phyloP scores from a whole-genome alignment of 164 flowering plant genomes.

The Liquidambar formosana region DNA sequence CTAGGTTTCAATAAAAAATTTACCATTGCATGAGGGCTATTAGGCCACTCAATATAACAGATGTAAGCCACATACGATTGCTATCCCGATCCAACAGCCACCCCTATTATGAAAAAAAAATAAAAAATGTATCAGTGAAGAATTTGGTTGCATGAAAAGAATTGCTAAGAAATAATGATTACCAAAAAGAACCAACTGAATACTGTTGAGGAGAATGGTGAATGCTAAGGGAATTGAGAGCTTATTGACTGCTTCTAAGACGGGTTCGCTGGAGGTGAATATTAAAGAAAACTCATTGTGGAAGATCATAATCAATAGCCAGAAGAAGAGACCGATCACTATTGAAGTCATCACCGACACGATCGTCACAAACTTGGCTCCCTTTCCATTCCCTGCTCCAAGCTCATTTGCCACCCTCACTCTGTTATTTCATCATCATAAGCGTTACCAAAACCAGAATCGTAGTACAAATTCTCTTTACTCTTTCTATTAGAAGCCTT shows the following conservation, averaged over 20 bases:
- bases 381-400: no score
- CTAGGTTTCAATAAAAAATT: no score
- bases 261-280: constrained; percentile 47
- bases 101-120: no score
- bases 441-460: no score
- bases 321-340: constrained; percentile 54
- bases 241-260: constrained; percentile 41
- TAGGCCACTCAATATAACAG: no score
- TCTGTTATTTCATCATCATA: no score
- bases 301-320: constrained; percentile 38
- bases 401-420: constrained; percentile 74
- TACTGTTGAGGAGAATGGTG: constrained; percentile 63
- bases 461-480: no score
- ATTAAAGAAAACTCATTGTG: constrained; percentile 41
- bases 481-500: no score
- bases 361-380: no score
- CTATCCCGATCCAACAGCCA: constrained; percentile 85
- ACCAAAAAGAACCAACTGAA: constrained; percentile 81
- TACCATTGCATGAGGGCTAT: no score
- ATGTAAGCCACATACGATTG: constrained; percentile 63
- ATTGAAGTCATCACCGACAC: constrained; percentile 46
- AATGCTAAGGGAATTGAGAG: constrained; percentile 47
- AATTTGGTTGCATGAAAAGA: no score
- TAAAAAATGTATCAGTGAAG: not conserved
- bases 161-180: not conserved